Conservation (phyloP, 148 eudicot genomes). For the Pouteria glomerata region DNA sequence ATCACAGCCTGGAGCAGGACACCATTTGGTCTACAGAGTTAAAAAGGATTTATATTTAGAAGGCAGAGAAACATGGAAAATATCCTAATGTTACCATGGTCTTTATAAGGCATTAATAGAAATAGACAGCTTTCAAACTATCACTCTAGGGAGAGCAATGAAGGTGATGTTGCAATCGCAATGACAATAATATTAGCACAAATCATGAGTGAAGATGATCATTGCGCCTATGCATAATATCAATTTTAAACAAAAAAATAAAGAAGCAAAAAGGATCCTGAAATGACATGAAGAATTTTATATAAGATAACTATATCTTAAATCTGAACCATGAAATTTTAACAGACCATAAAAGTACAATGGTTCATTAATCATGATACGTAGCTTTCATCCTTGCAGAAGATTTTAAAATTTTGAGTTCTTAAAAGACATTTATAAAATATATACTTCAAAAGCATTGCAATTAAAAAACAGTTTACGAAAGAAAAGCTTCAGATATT, state of each 20-base stretch:
- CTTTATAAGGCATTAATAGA: too few species aligned
- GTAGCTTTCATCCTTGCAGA: too few species aligned
- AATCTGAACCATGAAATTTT: too few species aligned
- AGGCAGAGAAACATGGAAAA: background rate
- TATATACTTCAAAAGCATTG: too few species aligned
- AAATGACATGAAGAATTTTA: too few species aligned
- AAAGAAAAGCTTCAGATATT: too few species aligned
- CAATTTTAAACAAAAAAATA: background rate
- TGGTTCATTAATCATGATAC: too few species aligned
- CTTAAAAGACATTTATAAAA: too few species aligned
- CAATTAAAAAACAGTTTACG: too few species aligned
- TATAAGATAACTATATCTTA: too few species aligned
- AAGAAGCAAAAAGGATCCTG: background rate
- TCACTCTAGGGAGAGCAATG: background rate
- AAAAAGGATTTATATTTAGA: background rate
- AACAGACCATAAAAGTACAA: too few species aligned
- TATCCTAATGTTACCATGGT: background rate
- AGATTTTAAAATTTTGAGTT: too few species aligned
- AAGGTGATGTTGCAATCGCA: background rate
- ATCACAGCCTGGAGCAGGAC: constrained; percentile 94
- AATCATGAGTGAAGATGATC: background rate
- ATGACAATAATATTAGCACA: background rate
- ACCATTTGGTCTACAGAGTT: constrained; percentile 70
- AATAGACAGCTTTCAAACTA: background rate
- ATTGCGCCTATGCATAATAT: background rate